Conservation (phyloP, 129 eudicot genomes). For the Kitagawia praeruptora region DNA sequence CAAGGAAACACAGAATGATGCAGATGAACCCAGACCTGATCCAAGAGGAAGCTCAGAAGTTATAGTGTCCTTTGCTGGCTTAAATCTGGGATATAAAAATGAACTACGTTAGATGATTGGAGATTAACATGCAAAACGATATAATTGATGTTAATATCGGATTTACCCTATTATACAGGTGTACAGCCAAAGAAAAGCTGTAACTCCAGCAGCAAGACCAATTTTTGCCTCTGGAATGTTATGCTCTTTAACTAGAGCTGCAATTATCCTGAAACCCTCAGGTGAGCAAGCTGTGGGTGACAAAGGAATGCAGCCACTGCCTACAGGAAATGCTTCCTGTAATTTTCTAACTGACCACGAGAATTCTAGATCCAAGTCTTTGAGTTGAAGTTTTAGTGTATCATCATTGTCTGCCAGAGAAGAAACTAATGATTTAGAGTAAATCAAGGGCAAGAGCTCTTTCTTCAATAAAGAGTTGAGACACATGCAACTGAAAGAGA, state of each 20-base stretch:
- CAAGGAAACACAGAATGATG: conserved; percentile 85
- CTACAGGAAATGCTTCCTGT: conserved; percentile 48
- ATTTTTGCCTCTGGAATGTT: conserved; percentile 67
- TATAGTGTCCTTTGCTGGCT: conserved; percentile 68
- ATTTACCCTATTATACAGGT: conserved; percentile 80
- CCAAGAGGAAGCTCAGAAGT: conserved; percentile 97
- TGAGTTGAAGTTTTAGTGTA: conserved; percentile 64
- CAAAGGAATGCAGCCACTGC: conserved; percentile 31
- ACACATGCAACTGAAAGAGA: background rate
- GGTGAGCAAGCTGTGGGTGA: conserved; percentile 69
- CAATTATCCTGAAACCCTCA: conserved; percentile 47
- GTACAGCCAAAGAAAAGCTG: conserved; percentile 91
- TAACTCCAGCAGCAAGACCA: conserved; percentile 74
- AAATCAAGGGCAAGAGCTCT: no score
- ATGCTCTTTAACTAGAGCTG: conserved; percentile 55
- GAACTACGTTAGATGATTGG: conserved; percentile 10
- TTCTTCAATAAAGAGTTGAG: no score
- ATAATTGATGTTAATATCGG: background rate
- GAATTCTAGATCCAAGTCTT: conserved; percentile 69
- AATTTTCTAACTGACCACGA: conserved; percentile 73
- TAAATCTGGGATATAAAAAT: conserved; percentile 40
- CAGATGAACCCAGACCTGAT: conserved; percentile 96
- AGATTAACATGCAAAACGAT: conserved; percentile 2
- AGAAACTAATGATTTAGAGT: background rate
- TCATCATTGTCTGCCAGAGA: conserved; percentile 46